Evolutionary conservation across 2,329 filamentous ascomycete species (phyloP).

Genomic region (Aspergillus sp.): DNA sequence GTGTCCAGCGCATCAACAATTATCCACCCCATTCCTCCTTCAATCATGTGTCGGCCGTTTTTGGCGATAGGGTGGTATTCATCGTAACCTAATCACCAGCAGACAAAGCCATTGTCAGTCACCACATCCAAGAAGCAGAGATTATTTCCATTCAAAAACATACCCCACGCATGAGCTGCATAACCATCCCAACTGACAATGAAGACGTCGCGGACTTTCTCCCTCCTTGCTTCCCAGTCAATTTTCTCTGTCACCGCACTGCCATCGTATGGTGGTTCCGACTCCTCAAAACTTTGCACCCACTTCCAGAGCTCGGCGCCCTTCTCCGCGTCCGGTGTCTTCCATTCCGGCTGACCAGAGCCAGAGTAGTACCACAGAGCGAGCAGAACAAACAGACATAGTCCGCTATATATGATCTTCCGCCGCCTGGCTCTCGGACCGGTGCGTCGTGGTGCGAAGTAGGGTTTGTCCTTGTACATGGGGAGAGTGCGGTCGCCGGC

Average conservation of each 20-base stretch:
- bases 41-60: constrained; percentile 77
- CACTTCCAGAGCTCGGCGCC: constrained; percentile 56
- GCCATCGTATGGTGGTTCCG: constrained; percentile 25
- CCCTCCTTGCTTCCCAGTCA: constrained; percentile 76
- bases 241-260: constrained; percentile 41
- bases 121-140: neutral
- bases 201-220: constrained; percentile 86
- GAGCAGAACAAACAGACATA: constrained; percentile 58
- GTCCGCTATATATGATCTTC: constrained; percentile 59
- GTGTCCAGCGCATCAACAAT: constrained; percentile 96
- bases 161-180: constrained; percentile 91
- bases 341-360: constrained; percentile 24
- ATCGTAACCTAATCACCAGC: constrained; percentile 52
- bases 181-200: constrained; percentile 91
- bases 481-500: constrained; percentile 68
- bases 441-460: constrained; percentile 57
- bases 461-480: constrained; percentile 99
- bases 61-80: constrained; percentile 84
- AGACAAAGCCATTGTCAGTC: constrained; percentile 28
- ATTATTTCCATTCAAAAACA: constrained; percentile 34
- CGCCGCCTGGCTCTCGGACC: constrained; percentile 62
- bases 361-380: constrained; percentile 65
- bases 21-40: constrained; percentile 92
- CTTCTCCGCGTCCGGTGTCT: constrained; percentile 34
- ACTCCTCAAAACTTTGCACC: constrained; percentile 55